A percentile compares a stretch with the other conserved stretches of the same genome.
Evolutionary conservation across 2,329 filamentous ascomycete species (phyloP).

Genomic region (Xenoacremonium recifei): DNA sequence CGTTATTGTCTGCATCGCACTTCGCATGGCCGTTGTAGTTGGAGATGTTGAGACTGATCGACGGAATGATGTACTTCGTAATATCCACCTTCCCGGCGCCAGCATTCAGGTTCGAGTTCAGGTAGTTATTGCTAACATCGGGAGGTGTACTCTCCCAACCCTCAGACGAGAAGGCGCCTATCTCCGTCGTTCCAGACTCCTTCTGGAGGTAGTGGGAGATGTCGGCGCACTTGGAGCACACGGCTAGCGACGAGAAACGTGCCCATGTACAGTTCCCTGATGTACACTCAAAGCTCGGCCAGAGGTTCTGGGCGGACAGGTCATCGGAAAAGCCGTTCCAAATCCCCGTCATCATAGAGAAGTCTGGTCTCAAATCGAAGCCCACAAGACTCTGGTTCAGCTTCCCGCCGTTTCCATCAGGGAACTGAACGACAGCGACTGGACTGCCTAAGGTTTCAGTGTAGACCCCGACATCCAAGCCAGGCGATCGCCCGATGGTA

Average conservation of each 20-base stretch:
- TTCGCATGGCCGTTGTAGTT: slow-evolving; percentile 3
- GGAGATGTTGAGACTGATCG: neutral
- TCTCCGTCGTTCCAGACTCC: neutral
- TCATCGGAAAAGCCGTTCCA: slow-evolving; percentile 8
- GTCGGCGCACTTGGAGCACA: slow-evolving; percentile 6
- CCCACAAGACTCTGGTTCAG: too few relatives aligned
- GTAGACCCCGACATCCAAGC: neutral
- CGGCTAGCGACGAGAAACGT: slow-evolving; percentile 2
- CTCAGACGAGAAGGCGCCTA: too few relatives aligned
- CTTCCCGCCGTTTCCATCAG: too few relatives aligned
- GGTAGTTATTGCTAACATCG: slow-evolving; percentile 8
- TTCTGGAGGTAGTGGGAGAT: neutral
- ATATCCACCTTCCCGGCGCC: neutral
- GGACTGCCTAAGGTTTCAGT: slow-evolving; percentile 2
- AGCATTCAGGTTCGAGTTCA: too few relatives aligned
- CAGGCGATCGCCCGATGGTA: neutral
- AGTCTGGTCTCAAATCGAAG: too few relatives aligned
- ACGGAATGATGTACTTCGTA: neutral
- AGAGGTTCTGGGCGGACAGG: neutral
- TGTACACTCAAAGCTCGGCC: slow-evolving; percentile 6
- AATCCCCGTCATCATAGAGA: slow-evolving; percentile 6
- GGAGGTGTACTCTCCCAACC: neutral
- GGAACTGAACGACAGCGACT: too few relatives aligned
- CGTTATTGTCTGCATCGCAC: neutral
- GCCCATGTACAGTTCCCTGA: slow-evolving; percentile 12